These are phyloP conservation scores for Dacryopinax spathularia DNA, from an alignment of 768 basidiomycete species.

Conservation along the genomic window DNA sequence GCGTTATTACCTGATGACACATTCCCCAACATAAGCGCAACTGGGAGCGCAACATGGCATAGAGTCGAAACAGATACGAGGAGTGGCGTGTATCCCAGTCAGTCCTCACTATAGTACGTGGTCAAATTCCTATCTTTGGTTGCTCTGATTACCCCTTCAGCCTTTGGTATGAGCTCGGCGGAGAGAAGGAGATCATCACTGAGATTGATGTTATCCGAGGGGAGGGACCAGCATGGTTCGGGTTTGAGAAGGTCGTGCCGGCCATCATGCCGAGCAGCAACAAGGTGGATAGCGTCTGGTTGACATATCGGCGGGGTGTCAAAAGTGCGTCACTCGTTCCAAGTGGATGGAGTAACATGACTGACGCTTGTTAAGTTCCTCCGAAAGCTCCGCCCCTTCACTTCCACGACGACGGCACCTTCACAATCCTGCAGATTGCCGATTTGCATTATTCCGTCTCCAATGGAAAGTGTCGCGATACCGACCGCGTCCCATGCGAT, in stretches of 20 bases:
- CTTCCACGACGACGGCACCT: conserved; percentile 68
- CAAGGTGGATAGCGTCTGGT: conserved; percentile 38
- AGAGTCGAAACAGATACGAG: conserved; percentile 48
- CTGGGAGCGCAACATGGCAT: conserved; percentile 35
- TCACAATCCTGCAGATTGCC: conserved; percentile 82
- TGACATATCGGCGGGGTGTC: conserved; percentile 61
- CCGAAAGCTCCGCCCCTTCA: conserved; percentile 66
- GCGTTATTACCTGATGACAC: conserved; percentile 41
- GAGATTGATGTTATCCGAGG: conserved; percentile 88
- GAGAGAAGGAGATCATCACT: conserved; percentile 49
- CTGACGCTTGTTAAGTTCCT: conserved; percentile 30
- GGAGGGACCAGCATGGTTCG: conserved; percentile 70
- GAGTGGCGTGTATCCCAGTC: conserved; percentile 40
- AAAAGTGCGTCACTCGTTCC: conserved; percentile 37
- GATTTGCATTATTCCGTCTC: conserved; percentile 84
- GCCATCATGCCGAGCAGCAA: conserved; percentile 36
- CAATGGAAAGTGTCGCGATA: conserved; percentile 63
- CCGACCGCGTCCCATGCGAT: conserved; percentile 33
- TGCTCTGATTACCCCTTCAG: neutral
- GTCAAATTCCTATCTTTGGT: neutral
- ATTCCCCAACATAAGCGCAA: conserved; percentile 25
- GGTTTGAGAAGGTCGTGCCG: conserved; percentile 59
- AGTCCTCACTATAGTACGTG: conserved; percentile 5
- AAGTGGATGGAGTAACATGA: neutral
- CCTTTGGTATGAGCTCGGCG: conserved; percentile 8